These are phyloP conservation scores for Aspergillus tamarii DNA, from an alignment of 2,329 filamentous ascomycete genomes.

Conservation along the genomic window DNA sequence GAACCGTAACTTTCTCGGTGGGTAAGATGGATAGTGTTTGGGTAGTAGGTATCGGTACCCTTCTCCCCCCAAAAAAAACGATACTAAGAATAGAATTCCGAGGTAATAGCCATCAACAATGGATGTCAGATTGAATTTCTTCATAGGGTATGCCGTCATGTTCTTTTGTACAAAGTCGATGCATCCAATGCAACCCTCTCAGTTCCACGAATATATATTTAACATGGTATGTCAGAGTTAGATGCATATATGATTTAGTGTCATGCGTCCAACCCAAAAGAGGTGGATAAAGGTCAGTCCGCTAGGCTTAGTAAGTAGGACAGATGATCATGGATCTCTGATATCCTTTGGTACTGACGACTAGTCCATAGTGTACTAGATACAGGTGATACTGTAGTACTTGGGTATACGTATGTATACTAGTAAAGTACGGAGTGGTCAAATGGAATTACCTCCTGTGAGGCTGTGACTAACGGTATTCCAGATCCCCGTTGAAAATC, in stretches of 20 bases:
- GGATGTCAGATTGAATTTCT: neutral
- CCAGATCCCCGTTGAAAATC: neutral
- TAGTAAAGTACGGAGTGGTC: neutral
- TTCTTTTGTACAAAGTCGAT: neutral
- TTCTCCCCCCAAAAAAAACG: neutral
- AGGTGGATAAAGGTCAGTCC: neutral
- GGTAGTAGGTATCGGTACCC: constrained; percentile 2
- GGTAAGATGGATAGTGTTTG: neutral
- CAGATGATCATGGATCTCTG: neutral
- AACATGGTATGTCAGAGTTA: constrained; percentile 2
- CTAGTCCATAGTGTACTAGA: neutral
- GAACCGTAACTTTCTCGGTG: neutral
- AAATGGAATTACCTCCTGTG: neutral
- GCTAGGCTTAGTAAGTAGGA: neutral
- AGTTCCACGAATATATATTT: neutral
- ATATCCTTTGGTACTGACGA: neutral
- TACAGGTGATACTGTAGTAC: neutral
- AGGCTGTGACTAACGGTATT: neutral
- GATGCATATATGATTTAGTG: constrained; percentile 2
- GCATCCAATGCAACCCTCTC: neutral
- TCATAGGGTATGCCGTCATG: neutral
- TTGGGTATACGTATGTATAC: neutral
- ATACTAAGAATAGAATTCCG: constrained; percentile 1
- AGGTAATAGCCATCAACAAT: neutral
- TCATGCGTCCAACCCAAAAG: neutral